These are phyloP conservation scores for Camellia lanceoleosa DNA, from an alignment of 148 eudicot genomes.

Conservation along the genomic window DNA sequence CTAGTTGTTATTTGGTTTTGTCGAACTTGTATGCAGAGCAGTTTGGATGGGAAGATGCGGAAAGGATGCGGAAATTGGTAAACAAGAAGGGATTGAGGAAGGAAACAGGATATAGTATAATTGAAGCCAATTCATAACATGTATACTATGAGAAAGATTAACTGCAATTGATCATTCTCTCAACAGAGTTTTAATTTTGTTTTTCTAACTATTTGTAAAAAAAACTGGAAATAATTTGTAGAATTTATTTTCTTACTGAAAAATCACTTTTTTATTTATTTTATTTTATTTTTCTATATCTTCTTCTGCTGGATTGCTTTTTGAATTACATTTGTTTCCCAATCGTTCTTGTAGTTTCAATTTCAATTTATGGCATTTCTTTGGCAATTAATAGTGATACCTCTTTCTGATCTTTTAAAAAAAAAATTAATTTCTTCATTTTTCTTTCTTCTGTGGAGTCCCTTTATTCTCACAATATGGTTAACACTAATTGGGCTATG, in stretches of 20 bases:
- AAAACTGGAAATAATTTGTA: neutral
- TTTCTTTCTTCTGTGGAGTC: no score
- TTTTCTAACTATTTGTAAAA: neutral
- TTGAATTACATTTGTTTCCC: neutral
- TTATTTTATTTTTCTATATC: no score
- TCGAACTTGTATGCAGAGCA: constrained; percentile 70
- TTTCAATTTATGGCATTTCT: neutral
- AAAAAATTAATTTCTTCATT: neutral
- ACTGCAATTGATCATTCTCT: constrained; percentile 11
- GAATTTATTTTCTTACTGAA: neutral
- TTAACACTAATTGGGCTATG: no score
- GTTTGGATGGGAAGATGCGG: constrained; percentile 64
- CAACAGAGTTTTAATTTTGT: constrained; percentile 8
- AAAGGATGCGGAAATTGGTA: constrained; percentile 42
- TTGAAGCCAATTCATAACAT: constrained; percentile 20
- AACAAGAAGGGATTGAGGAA: constrained; percentile 39
- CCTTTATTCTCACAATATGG: no score
- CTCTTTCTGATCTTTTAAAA: neutral
- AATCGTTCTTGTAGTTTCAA: neutral
- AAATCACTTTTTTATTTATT: no score
- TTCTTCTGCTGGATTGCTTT: no score
- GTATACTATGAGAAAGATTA: neutral
- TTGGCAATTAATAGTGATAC: neutral
- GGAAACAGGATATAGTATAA: constrained; percentile 46
- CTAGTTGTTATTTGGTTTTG: constrained; percentile 44